A percentile compares a stretch with the other conserved stretches of the same genome.
Evolutionary conservation across 257 asterid genomes (phyloP).

Genomic region (Capsicum chinense): DNA sequence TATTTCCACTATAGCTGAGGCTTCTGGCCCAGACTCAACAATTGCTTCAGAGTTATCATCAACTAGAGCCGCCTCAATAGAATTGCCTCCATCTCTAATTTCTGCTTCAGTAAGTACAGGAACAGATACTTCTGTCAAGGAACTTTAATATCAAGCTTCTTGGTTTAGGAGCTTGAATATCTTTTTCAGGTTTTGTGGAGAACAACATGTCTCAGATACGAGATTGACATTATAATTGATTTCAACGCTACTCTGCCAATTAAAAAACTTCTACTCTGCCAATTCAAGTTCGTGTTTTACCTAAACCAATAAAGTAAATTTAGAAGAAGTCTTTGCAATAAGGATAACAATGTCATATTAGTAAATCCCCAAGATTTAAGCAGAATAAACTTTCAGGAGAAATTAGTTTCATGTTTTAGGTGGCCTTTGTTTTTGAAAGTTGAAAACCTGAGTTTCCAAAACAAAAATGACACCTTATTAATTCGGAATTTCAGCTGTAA

Average conservation of each 20-base stretch:
- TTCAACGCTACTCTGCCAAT: too few relatives aligned
- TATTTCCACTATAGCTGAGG: conserved; percentile 47
- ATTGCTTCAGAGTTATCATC: conserved; percentile 41
- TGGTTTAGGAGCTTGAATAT: conserved; percentile 20
- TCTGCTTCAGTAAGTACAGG: conserved; percentile 45
- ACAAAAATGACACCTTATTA: background rate
- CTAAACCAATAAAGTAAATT: conserved; percentile 20
- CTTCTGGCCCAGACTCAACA: conserved; percentile 46
- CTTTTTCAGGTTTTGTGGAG: conserved; percentile 36
- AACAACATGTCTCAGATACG: conserved; percentile 13
- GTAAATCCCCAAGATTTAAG: background rate
- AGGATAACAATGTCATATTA: background rate
- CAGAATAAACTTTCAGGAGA: background rate
- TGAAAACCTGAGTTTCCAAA: conserved; percentile 3
- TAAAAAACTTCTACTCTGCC: conserved; percentile 10
- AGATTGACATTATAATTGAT: background rate
- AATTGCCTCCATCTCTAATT: conserved; percentile 40
- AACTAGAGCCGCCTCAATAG: conserved; percentile 41
- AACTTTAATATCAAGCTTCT: conserved; percentile 48
- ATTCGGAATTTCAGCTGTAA: background rate
- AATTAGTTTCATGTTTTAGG: background rate
- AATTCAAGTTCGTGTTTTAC: conserved; percentile 34
- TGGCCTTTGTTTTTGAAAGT: background rate
- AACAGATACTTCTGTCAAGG: conserved; percentile 35
- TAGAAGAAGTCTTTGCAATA: background rate